These are phyloP conservation scores for Ascocoryne sarcoides DNA, from an alignment of 2,329 filamentous ascomycete species.

Conservation along the genomic window DNA sequence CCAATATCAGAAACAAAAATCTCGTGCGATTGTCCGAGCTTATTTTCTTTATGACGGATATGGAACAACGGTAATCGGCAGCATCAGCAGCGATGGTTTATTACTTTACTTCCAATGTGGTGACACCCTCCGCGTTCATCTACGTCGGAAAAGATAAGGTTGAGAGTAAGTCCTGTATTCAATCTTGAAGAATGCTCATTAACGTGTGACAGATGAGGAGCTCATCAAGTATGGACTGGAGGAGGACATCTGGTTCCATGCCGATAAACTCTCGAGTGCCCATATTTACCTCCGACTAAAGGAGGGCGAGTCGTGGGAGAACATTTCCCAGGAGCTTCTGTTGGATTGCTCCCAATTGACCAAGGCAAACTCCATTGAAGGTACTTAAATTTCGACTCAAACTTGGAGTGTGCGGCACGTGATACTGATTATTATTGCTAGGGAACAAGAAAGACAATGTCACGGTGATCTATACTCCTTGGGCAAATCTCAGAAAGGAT, in stretches of 20 bases:
- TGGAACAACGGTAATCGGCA: conserved; percentile 14
- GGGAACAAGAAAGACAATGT: conserved; percentile 99
- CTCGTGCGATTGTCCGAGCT: background rate
- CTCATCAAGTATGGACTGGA: conserved; percentile 92
- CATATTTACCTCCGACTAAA: conserved; percentile 88
- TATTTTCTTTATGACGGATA: too few species aligned
- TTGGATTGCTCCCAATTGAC: conserved; percentile 92
- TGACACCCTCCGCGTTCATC: conserved; percentile 74
- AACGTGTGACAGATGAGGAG: conserved; percentile 66
- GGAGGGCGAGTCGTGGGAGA: conserved; percentile 75
- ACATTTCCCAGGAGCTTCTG: conserved; percentile 65
- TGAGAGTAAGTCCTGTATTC: conserved; percentile 57
- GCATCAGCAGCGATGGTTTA: conserved; percentile 64
- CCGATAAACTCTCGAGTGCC: conserved; percentile 91
- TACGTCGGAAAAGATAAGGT: conserved; percentile 99
- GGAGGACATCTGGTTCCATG: conserved; percentile 98
- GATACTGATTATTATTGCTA: conserved; percentile 31
- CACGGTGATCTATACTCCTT: conserved; percentile 93
- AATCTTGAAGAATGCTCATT: background rate
- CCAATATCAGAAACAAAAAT: conserved; percentile 28
- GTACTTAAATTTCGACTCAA: conserved; percentile 34
- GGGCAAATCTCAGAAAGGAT: conserved; percentile 92
- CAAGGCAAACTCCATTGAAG: conserved; percentile 98
- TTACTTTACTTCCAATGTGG: conserved; percentile 84
- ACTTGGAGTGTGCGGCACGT: conserved; percentile 3